Percentiles rank a stretch among this genome's conserved stretches.
Conservation (phyloP, 306 rosid species). For the Luffa acutangula region DNA sequence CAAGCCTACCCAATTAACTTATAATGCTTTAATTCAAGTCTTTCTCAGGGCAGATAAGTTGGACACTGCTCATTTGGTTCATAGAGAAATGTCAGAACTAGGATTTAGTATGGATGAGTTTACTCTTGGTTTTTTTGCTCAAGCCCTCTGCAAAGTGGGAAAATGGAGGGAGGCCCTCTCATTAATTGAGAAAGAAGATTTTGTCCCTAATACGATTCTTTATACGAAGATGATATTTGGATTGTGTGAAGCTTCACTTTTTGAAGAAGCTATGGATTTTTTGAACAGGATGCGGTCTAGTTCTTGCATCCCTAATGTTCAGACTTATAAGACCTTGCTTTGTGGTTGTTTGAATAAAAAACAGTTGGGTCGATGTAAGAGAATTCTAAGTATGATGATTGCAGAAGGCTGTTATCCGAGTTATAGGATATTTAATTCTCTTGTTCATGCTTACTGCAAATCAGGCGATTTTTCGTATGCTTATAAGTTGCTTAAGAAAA, state of each 20-base stretch:
- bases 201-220: slow-evolving; percentile 44
- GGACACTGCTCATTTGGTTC: slow-evolving; percentile 61
- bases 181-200: slow-evolving; percentile 48
- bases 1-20: slow-evolving; percentile 47
- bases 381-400: slow-evolving; percentile 78
- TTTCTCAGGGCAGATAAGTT: slow-evolving; percentile 53
- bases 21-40: slow-evolving; percentile 64
- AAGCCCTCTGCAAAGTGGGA: slow-evolving; percentile 54
- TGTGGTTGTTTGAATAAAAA: slow-evolving; percentile 65
- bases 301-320: slow-evolving; percentile 66
- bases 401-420: slow-evolving; percentile 75
- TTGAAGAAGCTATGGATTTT: slow-evolving; percentile 68
- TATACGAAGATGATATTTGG: slow-evolving; percentile 75
- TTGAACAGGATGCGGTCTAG: slow-evolving; percentile 57
- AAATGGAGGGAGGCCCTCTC: slow-evolving; percentile 49
- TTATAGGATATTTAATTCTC: slow-evolving; percentile 58
- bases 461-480: slow-evolving; percentile 57
- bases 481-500: slow-evolving; percentile 57
- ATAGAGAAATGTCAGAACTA: slow-evolving; percentile 52
- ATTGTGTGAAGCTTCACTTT: slow-evolving; percentile 69
- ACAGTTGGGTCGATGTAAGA: slow-evolving; percentile 71
- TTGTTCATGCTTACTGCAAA: slow-evolving; percentile 67
- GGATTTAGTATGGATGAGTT: slow-evolving; percentile 60
- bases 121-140: slow-evolving; percentile 46
- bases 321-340: slow-evolving; percentile 53